Percentiles rank a stretch among this genome's conserved stretches.
These are phyloP conservation scores for Saccharomycopsis sp. DNA, from an alignment of 805 yeast genomes.

Conservation along the genomic window DNA sequence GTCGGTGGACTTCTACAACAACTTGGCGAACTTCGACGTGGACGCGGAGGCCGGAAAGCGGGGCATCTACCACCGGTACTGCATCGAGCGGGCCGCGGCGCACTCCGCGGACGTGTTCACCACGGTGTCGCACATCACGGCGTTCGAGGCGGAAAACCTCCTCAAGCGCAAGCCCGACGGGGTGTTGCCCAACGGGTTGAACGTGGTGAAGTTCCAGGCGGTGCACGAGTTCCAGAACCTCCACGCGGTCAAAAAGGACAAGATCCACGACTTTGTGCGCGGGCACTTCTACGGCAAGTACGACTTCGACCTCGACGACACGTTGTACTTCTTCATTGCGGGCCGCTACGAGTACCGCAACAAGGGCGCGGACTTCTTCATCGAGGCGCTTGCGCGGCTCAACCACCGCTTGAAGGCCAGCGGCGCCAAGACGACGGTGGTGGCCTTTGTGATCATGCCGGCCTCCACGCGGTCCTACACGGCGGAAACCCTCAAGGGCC, in stretches of 20 bases:
- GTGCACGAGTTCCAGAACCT: slow-evolving; percentile 97
- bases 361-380: slow-evolving; percentile 93
- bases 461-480: slow-evolving; percentile 92
- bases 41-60: slow-evolving; percentile 98
- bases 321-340: slow-evolving; percentile 91
- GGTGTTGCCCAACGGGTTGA: slow-evolving; percentile 92
- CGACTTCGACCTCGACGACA: slow-evolving; percentile 90
- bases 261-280: slow-evolving; percentile 87
- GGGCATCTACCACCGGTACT: slow-evolving; percentile 94
- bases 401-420: slow-evolving; percentile 78
- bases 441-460: slow-evolving; percentile 97
- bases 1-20: slow-evolving; percentile 90
- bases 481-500: slow-evolving; percentile 91
- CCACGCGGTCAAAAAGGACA: slow-evolving; percentile 86
- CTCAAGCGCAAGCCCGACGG: slow-evolving; percentile 96
- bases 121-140: slow-evolving; percentile 96
- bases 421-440: slow-evolving; percentile 86
- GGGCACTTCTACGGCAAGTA: slow-evolving; percentile 97
- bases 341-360: slow-evolving; percentile 96
- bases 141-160: slow-evolving; percentile 87
- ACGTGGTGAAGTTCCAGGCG: slow-evolving; percentile 93
- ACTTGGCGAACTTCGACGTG: slow-evolving; percentile 81
- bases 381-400: slow-evolving; percentile 86
- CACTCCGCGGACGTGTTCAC: slow-evolving; percentile 96
- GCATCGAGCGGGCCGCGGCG: slow-evolving; percentile 94